Evolutionary conservation across 768 basidiomycete genomes (phyloP).

Genomic region (Leccinum ochraceum): DNA sequence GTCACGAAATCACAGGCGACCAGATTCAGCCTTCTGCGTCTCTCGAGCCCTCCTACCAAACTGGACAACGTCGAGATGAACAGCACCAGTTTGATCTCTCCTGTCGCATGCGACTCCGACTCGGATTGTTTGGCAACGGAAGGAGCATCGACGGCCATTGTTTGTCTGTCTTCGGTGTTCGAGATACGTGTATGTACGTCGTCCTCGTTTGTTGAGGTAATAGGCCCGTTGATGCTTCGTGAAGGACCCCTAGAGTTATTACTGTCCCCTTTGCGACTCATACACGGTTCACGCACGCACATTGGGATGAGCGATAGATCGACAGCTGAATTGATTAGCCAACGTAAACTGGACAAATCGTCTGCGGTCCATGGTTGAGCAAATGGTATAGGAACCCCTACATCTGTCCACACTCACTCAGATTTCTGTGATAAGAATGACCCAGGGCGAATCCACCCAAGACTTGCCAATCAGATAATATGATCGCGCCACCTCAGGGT

Average conservation of each 20-base stretch:
- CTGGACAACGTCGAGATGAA: constrained; percentile 12
- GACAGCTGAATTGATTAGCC: not conserved
- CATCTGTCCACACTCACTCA: not conserved
- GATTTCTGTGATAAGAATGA: not conserved
- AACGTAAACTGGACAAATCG: not conserved
- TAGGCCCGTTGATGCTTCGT: not conserved
- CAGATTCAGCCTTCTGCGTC: not conserved
- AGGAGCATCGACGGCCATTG: constrained; percentile 21
- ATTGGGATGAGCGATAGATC: not conserved
- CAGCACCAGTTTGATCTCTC: constrained; percentile 20
- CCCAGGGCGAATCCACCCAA: not conserved
- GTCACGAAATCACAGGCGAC: not conserved
- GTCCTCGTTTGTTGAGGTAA: constrained; percentile 2
- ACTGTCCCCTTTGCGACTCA: not conserved
- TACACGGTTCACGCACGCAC: not conserved
- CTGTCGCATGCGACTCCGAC: constrained; percentile 26
- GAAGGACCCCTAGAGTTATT: not conserved
- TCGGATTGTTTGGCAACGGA: constrained; percentile 27
- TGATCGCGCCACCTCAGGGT: not conserved
- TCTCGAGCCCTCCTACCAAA: constrained; percentile 22
- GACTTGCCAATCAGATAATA: not conserved
- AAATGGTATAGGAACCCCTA: not conserved
- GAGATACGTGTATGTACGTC: constrained; percentile 1
- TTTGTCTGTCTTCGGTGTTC: not conserved
- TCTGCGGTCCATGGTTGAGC: not conserved